Percentiles rank a stretch among this genome's conserved stretches.
Evolutionary conservation across 352 stramenopile genomes (phyloP).

Genomic region (Phytopythium cucurbitacearum): DNA sequence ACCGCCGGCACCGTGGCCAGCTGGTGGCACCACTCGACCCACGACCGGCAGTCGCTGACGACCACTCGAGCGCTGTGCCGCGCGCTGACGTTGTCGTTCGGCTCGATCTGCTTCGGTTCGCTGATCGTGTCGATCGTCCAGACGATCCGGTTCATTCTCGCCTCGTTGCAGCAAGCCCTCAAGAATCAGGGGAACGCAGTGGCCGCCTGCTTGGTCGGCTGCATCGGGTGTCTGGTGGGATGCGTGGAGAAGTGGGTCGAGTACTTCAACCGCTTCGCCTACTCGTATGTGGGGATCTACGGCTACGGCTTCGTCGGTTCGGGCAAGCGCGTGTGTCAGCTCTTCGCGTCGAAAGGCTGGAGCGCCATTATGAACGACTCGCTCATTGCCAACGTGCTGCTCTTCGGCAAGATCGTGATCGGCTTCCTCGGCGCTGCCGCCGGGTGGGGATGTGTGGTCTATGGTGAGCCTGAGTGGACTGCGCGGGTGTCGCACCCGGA

Average conservation of each 20-base stretch:
- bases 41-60: conserved; percentile 30
- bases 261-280: conserved; percentile 79
- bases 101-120: conserved; percentile 82
- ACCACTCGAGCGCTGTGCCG: conserved; percentile 41
- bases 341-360: conserved; percentile 58
- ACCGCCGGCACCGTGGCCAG: conserved; percentile 79
- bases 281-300: conserved; percentile 71
- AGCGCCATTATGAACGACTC: conserved; percentile 67
- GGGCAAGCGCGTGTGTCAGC: conserved; percentile 43
- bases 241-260: conserved; percentile 60
- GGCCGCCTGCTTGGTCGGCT: conserved; percentile 37
- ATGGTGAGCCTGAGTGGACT: conserved; percentile 37
- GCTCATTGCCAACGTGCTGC: conserved; percentile 56
- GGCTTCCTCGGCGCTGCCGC: conserved; percentile 47
- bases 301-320: conserved; percentile 51
- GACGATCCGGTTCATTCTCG: conserved; percentile 45
- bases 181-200: conserved; percentile 48
- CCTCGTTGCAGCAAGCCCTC: conserved; percentile 31
- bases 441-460: conserved; percentile 26
- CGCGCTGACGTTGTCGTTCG: conserved; percentile 73
- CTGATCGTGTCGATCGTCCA: conserved; percentile 81
- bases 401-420: conserved; percentile 55
- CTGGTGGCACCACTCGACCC: conserved; percentile 74
- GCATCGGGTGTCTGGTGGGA: conserved; percentile 47
- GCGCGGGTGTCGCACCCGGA: conserved; percentile 41